Percentiles rank a stretch among this genome's conserved stretches.
phyloP scores from a whole-genome alignment of 140 eudicot genomes.

The Erigeron philadelphicus region DNA sequence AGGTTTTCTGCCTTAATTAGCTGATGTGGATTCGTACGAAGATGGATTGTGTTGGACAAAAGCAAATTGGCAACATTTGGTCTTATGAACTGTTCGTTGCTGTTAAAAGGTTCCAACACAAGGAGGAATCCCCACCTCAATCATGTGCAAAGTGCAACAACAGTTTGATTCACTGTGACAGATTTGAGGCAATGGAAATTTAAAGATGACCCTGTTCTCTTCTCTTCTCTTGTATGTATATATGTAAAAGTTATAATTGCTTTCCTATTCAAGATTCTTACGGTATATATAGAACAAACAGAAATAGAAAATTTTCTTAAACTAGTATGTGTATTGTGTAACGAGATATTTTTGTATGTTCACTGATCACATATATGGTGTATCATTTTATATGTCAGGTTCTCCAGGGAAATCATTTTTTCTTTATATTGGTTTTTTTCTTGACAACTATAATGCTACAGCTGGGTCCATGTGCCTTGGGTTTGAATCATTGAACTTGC shows the following conservation, averaged over 20 bases:
- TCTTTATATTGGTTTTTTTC: no score
- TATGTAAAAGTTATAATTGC: not conserved
- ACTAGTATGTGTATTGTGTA: not conserved
- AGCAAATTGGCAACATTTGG: not conserved
- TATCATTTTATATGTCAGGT: not conserved
- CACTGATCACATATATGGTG: not conserved
- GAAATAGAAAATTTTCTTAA: not conserved
- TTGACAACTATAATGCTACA: no score
- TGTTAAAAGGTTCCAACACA: not conserved
- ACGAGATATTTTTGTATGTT: not conserved
- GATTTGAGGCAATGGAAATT: not conserved
- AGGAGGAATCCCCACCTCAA: not conserved
- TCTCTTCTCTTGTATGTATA: not conserved
- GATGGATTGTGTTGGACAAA: not conserved
- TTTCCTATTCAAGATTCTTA: not conserved
- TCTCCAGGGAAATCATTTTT: no score
- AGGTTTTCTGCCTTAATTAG: slow-evolving; percentile 4
- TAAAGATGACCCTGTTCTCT: not conserved
- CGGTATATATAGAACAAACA: not conserved
- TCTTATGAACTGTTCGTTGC: not conserved
- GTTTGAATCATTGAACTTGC: no score
- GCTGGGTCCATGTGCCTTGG: no score
- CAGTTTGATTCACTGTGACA: not conserved
- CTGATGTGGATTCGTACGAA: not conserved
- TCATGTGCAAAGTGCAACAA: not conserved